Conservation (phyloP, 768 basidiomycete species). For the Tulasnella sp. region DNA sequence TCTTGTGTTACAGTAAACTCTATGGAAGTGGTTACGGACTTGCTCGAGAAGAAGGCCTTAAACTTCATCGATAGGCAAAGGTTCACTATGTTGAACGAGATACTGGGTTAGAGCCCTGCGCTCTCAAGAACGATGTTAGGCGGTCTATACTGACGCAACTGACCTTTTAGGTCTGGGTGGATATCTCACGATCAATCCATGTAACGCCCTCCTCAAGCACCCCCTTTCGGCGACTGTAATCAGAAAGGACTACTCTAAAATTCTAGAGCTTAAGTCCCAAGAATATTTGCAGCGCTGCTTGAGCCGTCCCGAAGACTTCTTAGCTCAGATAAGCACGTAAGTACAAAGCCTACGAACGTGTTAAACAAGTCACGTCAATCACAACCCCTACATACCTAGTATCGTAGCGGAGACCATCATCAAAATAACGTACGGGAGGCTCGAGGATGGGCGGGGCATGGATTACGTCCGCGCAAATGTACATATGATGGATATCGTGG, state of each 20-base stretch:
- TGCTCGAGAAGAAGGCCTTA: slow-evolving; percentile 14
- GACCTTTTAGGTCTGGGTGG: neutral
- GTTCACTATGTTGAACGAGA: neutral
- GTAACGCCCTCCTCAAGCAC: neutral
- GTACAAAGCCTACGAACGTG: too few relatives aligned
- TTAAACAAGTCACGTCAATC: too few relatives aligned
- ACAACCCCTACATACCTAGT: neutral
- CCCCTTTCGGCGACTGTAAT: neutral
- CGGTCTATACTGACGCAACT: too few relatives aligned
- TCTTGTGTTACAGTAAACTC: slow-evolving; percentile 8
- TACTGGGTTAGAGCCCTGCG: neutral
- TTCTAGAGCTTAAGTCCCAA: neutral
- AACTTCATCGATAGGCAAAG: slow-evolving; percentile 15
- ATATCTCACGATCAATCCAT: neutral
- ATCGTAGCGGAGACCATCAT: neutral
- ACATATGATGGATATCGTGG: neutral
- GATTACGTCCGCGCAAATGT: neutral
- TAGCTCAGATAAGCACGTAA: neutral
- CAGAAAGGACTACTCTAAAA: neutral
- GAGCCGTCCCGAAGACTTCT: neutral
- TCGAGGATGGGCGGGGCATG: neutral
- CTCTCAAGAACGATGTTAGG: neutral
- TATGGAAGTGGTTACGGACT: slow-evolving; percentile 7
- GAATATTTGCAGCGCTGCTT: neutral
- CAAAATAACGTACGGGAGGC: neutral